A percentile compares a stretch with the other conserved stretches of the same genome.
These are phyloP conservation scores for Dendrocalamus latiflorus DNA, from an alignment of 202 grass and related monocot species.

Conservation along the genomic window DNA sequence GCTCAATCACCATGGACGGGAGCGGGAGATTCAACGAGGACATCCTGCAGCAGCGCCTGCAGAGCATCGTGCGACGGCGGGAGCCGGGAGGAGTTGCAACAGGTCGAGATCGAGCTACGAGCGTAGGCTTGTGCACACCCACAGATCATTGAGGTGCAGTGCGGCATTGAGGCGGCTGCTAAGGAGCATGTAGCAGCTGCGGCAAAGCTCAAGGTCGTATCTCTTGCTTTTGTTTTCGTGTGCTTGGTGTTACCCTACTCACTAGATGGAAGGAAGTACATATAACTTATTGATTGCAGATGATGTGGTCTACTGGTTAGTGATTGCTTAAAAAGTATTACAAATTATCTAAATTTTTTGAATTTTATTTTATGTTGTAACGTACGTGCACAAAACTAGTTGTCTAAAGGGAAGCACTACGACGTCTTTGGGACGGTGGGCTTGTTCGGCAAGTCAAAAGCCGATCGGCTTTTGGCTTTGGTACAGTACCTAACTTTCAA, in stretches of 20 bases:
- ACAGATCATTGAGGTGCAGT: constrained; percentile 56
- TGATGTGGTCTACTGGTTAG: neutral
- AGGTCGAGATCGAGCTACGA: constrained; percentile 64
- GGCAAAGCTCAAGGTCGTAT: constrained; percentile 62
- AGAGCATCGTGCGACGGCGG: constrained; percentile 53
- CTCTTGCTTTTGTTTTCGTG: too few relatives aligned
- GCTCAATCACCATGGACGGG: constrained; percentile 66
- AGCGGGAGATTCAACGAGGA: constrained; percentile 60
- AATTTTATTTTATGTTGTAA: too few relatives aligned
- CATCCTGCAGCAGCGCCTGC: constrained; percentile 66
- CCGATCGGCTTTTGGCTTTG: too few relatives aligned
- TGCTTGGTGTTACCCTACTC: too few relatives aligned
- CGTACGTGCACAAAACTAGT: too few relatives aligned
- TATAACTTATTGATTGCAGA: neutral
- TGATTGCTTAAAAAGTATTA: neutral
- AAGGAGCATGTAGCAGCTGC: constrained; percentile 63
- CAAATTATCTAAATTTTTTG: too few relatives aligned
- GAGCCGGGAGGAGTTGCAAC: constrained; percentile 78
- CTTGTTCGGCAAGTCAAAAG: too few relatives aligned
- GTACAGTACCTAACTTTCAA: too few relatives aligned
- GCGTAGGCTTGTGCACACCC: constrained; percentile 53
- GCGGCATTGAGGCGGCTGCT: constrained; percentile 48
- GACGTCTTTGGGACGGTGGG: too few relatives aligned
- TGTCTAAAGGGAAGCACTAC: too few relatives aligned
- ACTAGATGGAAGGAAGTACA: too few relatives aligned